phyloP scores from a whole-genome alignment of 2,329 filamentous ascomycete genomes.

The Xylaria sp. region DNA sequence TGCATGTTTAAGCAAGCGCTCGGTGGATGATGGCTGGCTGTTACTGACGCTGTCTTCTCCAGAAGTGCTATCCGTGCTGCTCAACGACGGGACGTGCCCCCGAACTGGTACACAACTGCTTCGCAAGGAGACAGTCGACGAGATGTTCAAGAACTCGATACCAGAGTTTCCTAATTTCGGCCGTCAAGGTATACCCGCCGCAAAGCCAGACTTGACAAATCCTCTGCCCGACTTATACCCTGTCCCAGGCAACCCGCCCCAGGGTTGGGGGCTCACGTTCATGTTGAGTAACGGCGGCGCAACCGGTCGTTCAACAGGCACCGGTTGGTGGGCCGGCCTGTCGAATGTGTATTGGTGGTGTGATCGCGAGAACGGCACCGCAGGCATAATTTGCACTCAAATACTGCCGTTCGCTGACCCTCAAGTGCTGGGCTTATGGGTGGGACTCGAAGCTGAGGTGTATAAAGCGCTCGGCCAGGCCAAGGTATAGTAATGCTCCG shows the following conservation, averaged over 20 bases:
- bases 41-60: background rate
- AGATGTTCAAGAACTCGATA: conserved; percentile 74
- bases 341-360: conserved; percentile 71
- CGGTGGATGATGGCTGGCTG: background rate
- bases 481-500: background rate
- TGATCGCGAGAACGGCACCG: conserved; percentile 68
- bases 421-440: conserved; percentile 55
- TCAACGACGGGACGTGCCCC: conserved; percentile 72
- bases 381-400: conserved; percentile 61
- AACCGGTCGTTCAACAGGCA: conserved; percentile 63
- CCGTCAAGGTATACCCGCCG: conserved; percentile 54
- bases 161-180: conserved; percentile 63
- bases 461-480: conserved; percentile 43
- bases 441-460: conserved; percentile 51
- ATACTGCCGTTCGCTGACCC: conserved; percentile 61
- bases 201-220: conserved; percentile 61
- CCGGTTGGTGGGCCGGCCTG: conserved; percentile 67
- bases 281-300: conserved; percentile 59
- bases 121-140: conserved; percentile 64
- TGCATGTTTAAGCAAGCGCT: background rate
- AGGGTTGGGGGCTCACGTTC: conserved; percentile 72
- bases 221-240: conserved; percentile 61
- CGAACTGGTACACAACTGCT: conserved; percentile 65
- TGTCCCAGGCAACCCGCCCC: conserved; percentile 57
- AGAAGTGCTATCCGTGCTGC: conserved; percentile 69